Evolutionary conservation across 2,329 filamentous ascomycete species (phyloP), one percentile per base, ranked within the genome.

Genomic region (Fragosphaeria purpurea): DNA sequence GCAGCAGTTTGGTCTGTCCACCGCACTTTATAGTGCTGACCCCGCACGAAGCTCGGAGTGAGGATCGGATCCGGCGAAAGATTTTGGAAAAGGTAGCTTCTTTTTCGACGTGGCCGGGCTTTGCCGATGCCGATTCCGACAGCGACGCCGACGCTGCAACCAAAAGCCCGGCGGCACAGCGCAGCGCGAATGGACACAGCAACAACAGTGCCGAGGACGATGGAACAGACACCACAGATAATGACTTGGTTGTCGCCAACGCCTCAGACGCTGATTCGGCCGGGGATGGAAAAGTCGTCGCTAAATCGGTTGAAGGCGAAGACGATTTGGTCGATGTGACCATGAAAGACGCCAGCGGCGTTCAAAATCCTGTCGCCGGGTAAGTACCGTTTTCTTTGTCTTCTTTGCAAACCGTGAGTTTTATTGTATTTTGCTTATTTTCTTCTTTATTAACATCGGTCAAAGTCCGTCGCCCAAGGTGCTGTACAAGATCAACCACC

Each of bases 301-400:
- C 88, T 43, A 77, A 80, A 33, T 95, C 90, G 4, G 78, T 95
- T 2, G 84, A 90, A 63, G 86, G 88, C 8, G 91, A 96, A 64
- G 90, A 96, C 54, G 88, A 88, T 54, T 80, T 96, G 60, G 86
- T 97, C 6, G 87, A 96, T 62, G 83, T 98, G 12, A 86, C 86
- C 1, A 90, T 96, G 83, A 82, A 81, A 48, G 84, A 88, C 58
- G 70, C 71, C 3, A 62, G 62, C 12, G 70, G 75, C 51, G 56
- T 58, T 31, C 63, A 64, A 22, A 22, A 22, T 22, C 22, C 22
- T 22, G 22, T 22, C 22, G 22, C 22, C 22, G 22, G 58, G 62
- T 69, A 63, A 55, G 61, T 53, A 22, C 9, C 44, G 22, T 22
- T 22, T 22, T 22, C 22, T 22, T 22, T 22, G 22, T 22, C 22